phyloP scores from a whole-genome alignment of 495 filamentous ascomycete genomes.

The Aspergillus biplanus region DNA sequence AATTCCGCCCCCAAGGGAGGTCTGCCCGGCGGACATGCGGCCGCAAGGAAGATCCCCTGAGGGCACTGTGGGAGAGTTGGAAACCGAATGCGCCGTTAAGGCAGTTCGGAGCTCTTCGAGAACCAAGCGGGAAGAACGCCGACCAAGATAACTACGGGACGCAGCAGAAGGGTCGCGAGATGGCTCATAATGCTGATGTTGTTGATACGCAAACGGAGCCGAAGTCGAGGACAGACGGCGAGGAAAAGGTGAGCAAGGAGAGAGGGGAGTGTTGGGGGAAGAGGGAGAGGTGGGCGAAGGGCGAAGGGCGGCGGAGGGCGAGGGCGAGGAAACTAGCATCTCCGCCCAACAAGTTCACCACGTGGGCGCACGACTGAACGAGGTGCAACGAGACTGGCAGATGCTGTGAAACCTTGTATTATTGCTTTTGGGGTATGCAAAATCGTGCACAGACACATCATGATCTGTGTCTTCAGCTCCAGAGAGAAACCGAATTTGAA shows the following conservation, averaged over 20 bases:
- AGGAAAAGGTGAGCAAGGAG: slow-evolving; percentile 22
- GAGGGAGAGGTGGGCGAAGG: slow-evolving; percentile 36
- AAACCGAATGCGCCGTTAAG: slow-evolving; percentile 49
- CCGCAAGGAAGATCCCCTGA: slow-evolving; percentile 43
- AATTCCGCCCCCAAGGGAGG: slow-evolving; percentile 36
- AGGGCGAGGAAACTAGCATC: slow-evolving; percentile 56
- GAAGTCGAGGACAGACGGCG: slow-evolving; percentile 24
- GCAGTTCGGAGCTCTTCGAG: slow-evolving; percentile 55
- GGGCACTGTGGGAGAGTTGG: slow-evolving; percentile 42
- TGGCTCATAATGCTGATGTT: slow-evolving; percentile 39
- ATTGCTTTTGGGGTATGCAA: slow-evolving; percentile 22
- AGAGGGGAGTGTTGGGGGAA: slow-evolving; percentile 32
- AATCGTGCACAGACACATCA: slow-evolving; percentile 31
- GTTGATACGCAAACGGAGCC: slow-evolving; percentile 20
- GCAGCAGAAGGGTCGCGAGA: slow-evolving; percentile 27
- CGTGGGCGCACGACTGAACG: slow-evolving; percentile 51
- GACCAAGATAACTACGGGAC: slow-evolving; percentile 41
- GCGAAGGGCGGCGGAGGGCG: slow-evolving; percentile 46
- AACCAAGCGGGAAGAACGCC: slow-evolving; percentile 46
- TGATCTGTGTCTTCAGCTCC: slow-evolving; percentile 29
- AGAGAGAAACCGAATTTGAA: slow-evolving; percentile 9
- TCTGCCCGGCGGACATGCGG: slow-evolving; percentile 41
- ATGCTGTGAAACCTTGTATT: slow-evolving; percentile 39
- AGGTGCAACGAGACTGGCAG: slow-evolving; percentile 34
- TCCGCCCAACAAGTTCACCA: slow-evolving; percentile 44